Percentiles rank a stretch among this genome's conserved stretches.
Conservation (phyloP, 1,284 basidiomycete genomes). For the Pyrrhoderma lamaoense region DNA sequence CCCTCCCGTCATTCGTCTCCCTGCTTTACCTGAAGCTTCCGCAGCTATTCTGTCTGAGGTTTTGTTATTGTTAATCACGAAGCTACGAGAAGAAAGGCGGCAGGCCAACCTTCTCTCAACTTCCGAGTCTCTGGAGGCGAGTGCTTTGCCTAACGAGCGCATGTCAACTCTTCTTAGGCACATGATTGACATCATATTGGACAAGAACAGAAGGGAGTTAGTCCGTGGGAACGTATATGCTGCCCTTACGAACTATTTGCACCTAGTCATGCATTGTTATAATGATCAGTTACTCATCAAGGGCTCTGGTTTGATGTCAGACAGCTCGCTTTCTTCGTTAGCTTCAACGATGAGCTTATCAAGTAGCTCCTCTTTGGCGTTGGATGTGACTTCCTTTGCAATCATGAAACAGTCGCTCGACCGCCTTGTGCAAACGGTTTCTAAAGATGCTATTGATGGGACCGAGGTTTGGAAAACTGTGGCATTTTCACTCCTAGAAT, state of each 20-base stretch:
- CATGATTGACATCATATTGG: conserved; percentile 70
- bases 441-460: conserved; percentile 89
- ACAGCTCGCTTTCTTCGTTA: conserved; percentile 4
- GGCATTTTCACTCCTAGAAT: conserved; percentile 81
- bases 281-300: conserved; percentile 18
- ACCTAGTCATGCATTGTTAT: conserved; percentile 46
- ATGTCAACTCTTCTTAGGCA: conserved; percentile 71
- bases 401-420: conserved; percentile 65
- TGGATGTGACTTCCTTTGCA: conserved; percentile 57
- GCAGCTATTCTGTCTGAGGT: conserved; percentile 78
- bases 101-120: conserved; percentile 58
- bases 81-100: conserved; percentile 71
- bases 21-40: conserved; percentile 63
- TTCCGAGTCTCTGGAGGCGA: conserved; percentile 54
- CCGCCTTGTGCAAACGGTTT: conserved; percentile 68
- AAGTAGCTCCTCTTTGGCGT: conserved; percentile 22
- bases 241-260: conserved; percentile 81
- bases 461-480: conserved; percentile 96
- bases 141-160: conserved; percentile 72
- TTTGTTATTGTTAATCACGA: conserved; percentile 76
- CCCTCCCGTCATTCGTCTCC: conserved; percentile 49
- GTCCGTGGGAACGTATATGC: conserved; percentile 98
- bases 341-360: conserved; percentile 11
- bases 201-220: conserved; percentile 75
- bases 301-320: not conserved